Evolutionary conservation across 2,329 filamentous ascomycete species (phyloP).

Genomic region (Fusarium albosuccineum): DNA sequence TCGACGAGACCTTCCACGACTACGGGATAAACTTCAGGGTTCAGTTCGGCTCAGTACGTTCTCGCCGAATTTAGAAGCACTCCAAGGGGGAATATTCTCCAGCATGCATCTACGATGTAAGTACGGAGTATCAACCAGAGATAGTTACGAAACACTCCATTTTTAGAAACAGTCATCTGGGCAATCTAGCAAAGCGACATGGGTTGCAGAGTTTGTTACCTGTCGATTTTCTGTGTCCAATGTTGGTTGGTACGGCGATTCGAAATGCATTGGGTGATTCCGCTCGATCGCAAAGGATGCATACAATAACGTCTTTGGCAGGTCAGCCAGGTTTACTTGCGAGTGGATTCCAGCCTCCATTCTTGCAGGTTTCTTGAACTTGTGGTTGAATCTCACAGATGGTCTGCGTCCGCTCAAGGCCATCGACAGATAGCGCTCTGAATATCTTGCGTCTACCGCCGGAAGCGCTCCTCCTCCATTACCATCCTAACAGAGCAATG

Average conservation of each 20-base stretch:
- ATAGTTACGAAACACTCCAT: constrained; percentile 10
- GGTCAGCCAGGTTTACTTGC: constrained; percentile 8
- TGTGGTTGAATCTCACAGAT: constrained; percentile 2
- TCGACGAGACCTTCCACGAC: constrained; percentile 7
- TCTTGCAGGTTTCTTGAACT: constrained; percentile 1
- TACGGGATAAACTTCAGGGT: constrained; percentile 9
- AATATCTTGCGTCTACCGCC: constrained; percentile 7
- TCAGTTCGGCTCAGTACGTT: constrained; percentile 5
- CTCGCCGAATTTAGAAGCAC: constrained; percentile 8
- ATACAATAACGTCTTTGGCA: neutral
- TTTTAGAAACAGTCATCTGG: constrained; percentile 15
- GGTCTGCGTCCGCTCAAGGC: neutral
- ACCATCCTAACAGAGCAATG: constrained; percentile 18
- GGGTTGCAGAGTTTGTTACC: constrained; percentile 9
- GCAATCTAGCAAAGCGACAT: constrained; percentile 13
- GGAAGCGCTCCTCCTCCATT: constrained; percentile 4
- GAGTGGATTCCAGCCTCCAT: constrained; percentile 24
- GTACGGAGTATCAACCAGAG: constrained; percentile 8
- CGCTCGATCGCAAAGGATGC: constrained; percentile 5
- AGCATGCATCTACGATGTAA: constrained; percentile 1
- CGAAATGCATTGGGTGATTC: constrained; percentile 12
- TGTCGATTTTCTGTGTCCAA: constrained; percentile 2
- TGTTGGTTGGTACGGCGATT: neutral
- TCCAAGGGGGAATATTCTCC: neutral
- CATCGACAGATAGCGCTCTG: constrained; percentile 9